Evolutionary conservation across 208 protist genomes (phyloP), one percentile per base, ranked within the genome.

Genomic region (Naegleria fowleri): DNA sequence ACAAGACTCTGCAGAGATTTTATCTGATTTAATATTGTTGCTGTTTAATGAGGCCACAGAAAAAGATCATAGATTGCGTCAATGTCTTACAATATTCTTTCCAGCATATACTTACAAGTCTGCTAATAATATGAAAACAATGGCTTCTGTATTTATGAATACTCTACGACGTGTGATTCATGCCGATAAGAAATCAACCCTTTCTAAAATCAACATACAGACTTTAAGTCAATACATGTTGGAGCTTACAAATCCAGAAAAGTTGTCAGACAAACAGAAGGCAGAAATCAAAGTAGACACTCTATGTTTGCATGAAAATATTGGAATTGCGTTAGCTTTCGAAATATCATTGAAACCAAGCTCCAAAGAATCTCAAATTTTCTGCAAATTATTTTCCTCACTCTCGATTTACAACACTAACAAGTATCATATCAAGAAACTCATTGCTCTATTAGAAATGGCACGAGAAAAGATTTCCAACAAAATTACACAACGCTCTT

Each of bases 21-120:
- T 88, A 33, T 58, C 43, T 39, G 25, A 58, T n/a, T 38, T 88
- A 19, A 58, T 88, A 2, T 25, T 88, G 6, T 22, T 88, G 5
- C n/a, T 88, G 4, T 88, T 88, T 36, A 39, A 58, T 58, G 7
- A 29, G 15, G n/a, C 7, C 19, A 88, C 85, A 29, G 40, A 55
- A 88, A 58, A 58, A 6, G 41, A 58, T 36, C 6, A 58, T 38
- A 29, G 33, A 58, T 36, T 88, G 38, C 19, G 43, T 22, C 85
- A 88, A 58, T 88, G 85, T 38, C 85, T 88, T 58, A 39, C 85
- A 9, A 29, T 88, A 0, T 88, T 88, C n/a, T 39, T 88, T 6
- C 85, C 85, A 58, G 85, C 85, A 36, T 88, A 58, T 58, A 2
- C 41, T 6, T 88, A 43, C 16, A 29, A 11, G 1, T 36, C 11